A percentile compares a stretch with the other conserved stretches of the same genome.
These are phyloP conservation scores for Xerocomus nothofagi DNA, from an alignment of 1,284 basidiomycete genomes.

Conservation along the genomic window DNA sequence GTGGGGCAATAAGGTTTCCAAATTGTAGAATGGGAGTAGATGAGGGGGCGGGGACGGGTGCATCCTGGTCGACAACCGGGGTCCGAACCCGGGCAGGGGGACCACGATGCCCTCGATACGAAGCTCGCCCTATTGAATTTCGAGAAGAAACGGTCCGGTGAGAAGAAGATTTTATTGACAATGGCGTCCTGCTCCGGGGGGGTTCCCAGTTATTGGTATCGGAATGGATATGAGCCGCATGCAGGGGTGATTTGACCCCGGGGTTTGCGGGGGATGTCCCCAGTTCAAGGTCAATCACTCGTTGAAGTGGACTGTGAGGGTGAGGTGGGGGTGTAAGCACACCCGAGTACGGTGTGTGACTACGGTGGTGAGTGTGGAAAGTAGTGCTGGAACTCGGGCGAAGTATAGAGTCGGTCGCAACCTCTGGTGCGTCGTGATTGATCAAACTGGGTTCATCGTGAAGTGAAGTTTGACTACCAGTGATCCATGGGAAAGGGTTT, in stretches of 20 bases:
- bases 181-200: slow-evolving; percentile 8
- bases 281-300: neutral
- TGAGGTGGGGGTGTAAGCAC: neutral
- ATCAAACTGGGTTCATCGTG: slow-evolving; percentile 18
- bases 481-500: slow-evolving; percentile 6
- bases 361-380: neutral
- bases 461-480: slow-evolving; percentile 16
- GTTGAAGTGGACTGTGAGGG: slow-evolving; percentile 3
- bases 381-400: slow-evolving; percentile 5
- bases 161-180: slow-evolving; percentile 22
- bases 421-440: neutral
- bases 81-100: slow-evolving; percentile 12
- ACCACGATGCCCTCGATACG: slow-evolving; percentile 27
- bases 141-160: slow-evolving; percentile 19
- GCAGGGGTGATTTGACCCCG: neutral
- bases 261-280: neutral
- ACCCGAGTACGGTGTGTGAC: neutral
- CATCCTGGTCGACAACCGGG: neutral
- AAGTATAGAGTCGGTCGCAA: neutral
- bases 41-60: neutral
- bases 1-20: slow-evolving; percentile 1
- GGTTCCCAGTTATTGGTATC: neutral
- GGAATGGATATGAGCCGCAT: neutral
- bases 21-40: neutral
- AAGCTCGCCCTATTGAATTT: slow-evolving; percentile 22